Conservation (phyloP, 148 eudicot genomes). For the Hydrangea macrophylla region DNA sequence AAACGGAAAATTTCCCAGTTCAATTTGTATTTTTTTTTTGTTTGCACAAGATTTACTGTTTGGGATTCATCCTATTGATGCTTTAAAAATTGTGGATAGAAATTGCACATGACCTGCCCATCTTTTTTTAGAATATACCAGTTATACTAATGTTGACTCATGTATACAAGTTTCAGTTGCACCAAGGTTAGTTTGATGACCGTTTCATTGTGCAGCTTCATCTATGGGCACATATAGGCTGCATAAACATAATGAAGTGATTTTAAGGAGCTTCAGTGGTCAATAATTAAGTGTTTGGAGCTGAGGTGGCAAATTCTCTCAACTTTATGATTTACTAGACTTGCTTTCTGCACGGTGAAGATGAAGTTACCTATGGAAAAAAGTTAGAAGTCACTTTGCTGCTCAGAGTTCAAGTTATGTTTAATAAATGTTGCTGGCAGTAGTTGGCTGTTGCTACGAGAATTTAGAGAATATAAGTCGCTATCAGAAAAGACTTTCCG, state of each 20-base stretch:
- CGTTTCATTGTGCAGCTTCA: neutral
- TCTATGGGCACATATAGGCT: neutral
- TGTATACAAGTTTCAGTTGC: neutral
- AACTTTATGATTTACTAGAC: neutral
- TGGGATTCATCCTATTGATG: neutral
- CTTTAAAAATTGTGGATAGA: conserved; percentile 1
- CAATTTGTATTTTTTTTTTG: neutral
- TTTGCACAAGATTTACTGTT: neutral
- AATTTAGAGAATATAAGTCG: neutral
- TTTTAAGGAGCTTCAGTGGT: conserved; percentile 2
- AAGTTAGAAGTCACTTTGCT: neutral
- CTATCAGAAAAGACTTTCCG: neutral
- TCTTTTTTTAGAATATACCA: neutral
- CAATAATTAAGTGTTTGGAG: neutral
- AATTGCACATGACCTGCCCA: neutral
- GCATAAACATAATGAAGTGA: neutral
- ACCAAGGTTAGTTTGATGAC: neutral
- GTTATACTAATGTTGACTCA: neutral
- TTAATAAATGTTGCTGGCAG: conserved; percentile 1
- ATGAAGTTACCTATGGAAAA: too few relatives aligned
- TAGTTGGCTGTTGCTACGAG: neutral
- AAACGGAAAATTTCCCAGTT: neutral
- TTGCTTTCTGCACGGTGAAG: neutral
- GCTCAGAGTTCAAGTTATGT: neutral
- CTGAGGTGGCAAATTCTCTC: neutral